Evolutionary conservation across 176 grass and related monocot genomes (phyloP), one percentile per base, ranked within the genome.

Genomic region (Phyllostachys edulis): DNA sequence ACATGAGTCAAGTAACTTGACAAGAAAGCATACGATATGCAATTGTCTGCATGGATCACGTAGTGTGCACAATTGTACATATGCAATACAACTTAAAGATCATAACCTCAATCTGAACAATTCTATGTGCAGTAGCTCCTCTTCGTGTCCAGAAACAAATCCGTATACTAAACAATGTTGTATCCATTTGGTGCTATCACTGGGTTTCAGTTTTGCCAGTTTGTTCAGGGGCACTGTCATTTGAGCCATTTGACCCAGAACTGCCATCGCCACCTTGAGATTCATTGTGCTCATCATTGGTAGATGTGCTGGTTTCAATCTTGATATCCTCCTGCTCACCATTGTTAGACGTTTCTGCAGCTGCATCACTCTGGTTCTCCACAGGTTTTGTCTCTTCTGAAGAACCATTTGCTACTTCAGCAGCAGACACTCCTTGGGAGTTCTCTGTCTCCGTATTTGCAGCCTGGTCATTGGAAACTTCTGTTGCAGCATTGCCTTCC

Each of bases 131-230:
- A 84, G 40, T 67, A 80, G 60, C 51, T 62, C 60, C 34, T 69
- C 59, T 78, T 40, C 68, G 6, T 63, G 65, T 83, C 42, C 61
- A 84, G 70, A 75, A 74, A 84, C 44, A 87, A 83, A 69, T 67
- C 32, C 17, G 51, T 87, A 69, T 84, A 79, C 18, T 74, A 51
- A 79, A 80, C 61, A 87, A 45, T 84, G 17, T 80, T 50, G 3
- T 87, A 16, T 84, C 41, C 52, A 1, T 59, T 80, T 45, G 34
- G 42, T 69, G 24, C 32, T 79, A 77, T 88, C 72, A 87, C 80
- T 87, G 85, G 61, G 61, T 40, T 79, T 89, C 85, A 41, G 77
- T 40, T 50, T 55, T 91, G 37, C 85, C 82, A 13, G 83, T 89
- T 27, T 86, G 78, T 75, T 92, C 79, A 83, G 72, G 5, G 34